phyloP scores from a whole-genome alignment of 2,329 filamentous ascomycete species.

The Corynespora cassiicola region DNA sequence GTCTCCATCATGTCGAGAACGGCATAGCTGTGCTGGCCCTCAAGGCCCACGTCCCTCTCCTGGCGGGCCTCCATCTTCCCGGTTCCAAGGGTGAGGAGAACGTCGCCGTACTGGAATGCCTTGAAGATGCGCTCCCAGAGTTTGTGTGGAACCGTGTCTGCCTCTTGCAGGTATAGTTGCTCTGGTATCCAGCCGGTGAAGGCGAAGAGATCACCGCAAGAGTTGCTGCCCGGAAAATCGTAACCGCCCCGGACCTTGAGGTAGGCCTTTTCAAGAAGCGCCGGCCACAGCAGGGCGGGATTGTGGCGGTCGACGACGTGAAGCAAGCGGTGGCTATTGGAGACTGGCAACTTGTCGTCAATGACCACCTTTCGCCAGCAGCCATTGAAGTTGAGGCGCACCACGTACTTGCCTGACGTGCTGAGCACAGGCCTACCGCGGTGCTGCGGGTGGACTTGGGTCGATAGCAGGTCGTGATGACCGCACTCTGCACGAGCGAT shows the following conservation, averaged over 20 bases:
- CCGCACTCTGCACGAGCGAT: conserved; percentile 74
- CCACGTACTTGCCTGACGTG: conserved; percentile 84
- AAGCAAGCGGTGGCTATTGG: conserved; percentile 75
- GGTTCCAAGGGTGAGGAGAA: conserved; percentile 89
- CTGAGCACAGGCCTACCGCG: conserved; percentile 67
- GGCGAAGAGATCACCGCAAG: conserved; percentile 91
- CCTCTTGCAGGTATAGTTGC: conserved; percentile 88
- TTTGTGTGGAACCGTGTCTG: conserved; percentile 76
- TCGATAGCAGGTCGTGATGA: conserved; percentile 65
- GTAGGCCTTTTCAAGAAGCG: conserved; percentile 93
- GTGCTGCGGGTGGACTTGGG: conserved; percentile 32
- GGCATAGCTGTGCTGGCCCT: conserved; percentile 92
- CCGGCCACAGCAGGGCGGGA: conserved; percentile 85
- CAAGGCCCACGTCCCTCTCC: conserved; percentile 80
- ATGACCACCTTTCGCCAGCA: conserved; percentile 86
- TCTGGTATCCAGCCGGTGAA: conserved; percentile 97
- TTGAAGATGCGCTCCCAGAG: conserved; percentile 80
- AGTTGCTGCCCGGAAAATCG: conserved; percentile 97
- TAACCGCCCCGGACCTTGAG: conserved; percentile 95
- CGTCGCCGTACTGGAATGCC: conserved; percentile 78
- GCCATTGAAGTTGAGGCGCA: conserved; percentile 95
- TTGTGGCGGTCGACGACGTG: conserved; percentile 89
- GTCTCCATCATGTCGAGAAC: conserved; percentile 78
- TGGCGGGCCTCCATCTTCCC: conserved; percentile 79
- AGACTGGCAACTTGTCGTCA: conserved; percentile 85